Evolutionary conservation across 768 basidiomycete species (phyloP), one percentile per base, ranked within the genome.

Genomic region (Agaricus bisporus): DNA sequence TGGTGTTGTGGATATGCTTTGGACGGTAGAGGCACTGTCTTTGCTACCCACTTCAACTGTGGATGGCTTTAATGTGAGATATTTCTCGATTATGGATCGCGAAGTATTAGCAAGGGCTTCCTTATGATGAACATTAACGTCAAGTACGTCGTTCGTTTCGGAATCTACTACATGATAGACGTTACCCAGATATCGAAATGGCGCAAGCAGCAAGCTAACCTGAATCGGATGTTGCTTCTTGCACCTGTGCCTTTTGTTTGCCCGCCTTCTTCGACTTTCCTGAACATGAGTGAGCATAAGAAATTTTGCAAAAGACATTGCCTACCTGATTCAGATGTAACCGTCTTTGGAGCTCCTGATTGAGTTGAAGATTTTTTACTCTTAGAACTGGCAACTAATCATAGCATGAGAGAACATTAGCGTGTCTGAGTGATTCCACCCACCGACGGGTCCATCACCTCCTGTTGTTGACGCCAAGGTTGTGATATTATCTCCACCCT

Each of bases 61-160:
- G 1, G 36, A 32, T 39, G 32, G 17, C 20, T 36, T 29, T 11
- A 42, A 32, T 18, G 29, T 29, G 15, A 54, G 6, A 28, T 54
- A 54, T 48, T 54, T 54, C 46, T 48, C 53, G 39, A 54, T 48
- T n/a, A 54, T 54, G 18, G 35, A 22, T 37, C 28, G 53, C n/a
- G 53, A 41, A 32, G 48, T 43, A 22, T 38, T 18, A 42, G 38
- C 20, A 35, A 54, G 38, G 17, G 29, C 17, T 17, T 11, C 12
- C 5, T 42, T 18, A 17, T 32, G 1, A 18, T 45, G 51, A 28
- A 22, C 7, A 37, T 44, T 43, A 36, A 35, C 8, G 20, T 20
- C 32, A 48, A 54, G 38, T 42, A 47, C 15, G 28, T 54, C 41
- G 39, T 43, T 48, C 20, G 47, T 37, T 54, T 54, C 53, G 47